Evolutionary conservation across 768 basidiomycete genomes (phyloP).

Genomic region (Hydnomerulius pinastri): DNA sequence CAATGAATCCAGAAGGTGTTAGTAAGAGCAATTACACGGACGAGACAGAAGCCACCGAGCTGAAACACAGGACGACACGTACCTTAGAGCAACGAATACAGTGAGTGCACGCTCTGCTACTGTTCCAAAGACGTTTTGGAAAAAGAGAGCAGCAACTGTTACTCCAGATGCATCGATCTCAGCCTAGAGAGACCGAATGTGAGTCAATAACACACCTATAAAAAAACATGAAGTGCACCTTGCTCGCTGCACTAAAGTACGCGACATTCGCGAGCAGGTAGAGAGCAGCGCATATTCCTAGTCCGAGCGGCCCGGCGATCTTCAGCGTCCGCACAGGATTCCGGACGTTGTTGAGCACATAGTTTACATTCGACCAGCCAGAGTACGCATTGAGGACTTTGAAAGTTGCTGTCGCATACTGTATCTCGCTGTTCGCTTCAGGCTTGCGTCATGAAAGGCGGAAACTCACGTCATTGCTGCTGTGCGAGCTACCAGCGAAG

Average conservation of each 20-base stretch:
- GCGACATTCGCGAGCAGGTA: slow-evolving; percentile 61
- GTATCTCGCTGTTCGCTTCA: not conserved
- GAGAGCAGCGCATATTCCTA: slow-evolving; percentile 52
- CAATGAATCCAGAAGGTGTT: not conserved
- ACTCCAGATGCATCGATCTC: slow-evolving; percentile 51
- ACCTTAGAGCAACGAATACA: slow-evolving; percentile 61
- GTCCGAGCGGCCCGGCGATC: slow-evolving; percentile 60
- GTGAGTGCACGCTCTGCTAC: slow-evolving; percentile 55
- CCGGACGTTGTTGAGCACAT: slow-evolving; percentile 61
- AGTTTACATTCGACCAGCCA: slow-evolving; percentile 61
- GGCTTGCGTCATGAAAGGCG: not conserved
- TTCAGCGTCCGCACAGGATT: slow-evolving; percentile 61
- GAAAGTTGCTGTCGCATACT: slow-evolving; percentile 65
- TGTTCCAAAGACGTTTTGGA: slow-evolving; percentile 56
- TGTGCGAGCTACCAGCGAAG: slow-evolving; percentile 56
- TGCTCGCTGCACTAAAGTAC: slow-evolving; percentile 46
- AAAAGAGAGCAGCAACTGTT: slow-evolving; percentile 63
- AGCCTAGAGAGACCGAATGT: slow-evolving; percentile 22
- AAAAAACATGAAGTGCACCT: slow-evolving; percentile 11
- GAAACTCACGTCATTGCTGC: slow-evolving; percentile 45
- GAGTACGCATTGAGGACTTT: slow-evolving; percentile 51
- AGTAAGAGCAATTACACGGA: not conserved
- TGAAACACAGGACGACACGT: not conserved
- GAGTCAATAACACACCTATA: not conserved
- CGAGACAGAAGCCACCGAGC: not conserved